Base-by-base conservation (phyloP, 345 rosid genomes). In the Lepidium africanum region DNA sequence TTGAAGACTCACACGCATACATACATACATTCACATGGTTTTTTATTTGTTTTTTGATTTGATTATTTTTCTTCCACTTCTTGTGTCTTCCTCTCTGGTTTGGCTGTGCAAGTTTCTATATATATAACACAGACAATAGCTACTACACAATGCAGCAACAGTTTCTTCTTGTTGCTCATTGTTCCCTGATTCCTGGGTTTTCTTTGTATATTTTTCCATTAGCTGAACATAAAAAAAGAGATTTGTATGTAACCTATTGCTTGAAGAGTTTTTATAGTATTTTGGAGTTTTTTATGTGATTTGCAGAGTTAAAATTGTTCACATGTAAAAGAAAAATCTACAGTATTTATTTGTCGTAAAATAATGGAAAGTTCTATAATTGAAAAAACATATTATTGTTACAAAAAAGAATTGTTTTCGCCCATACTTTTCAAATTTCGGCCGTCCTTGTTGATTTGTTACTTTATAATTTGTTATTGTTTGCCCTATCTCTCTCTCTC, bases 1-100 rank as follows among this genome's bases (percentile, higher is more conserved):
- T 68, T 90, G 87, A 85, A 59, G 59, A 41, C 59, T 72, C 52
- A 40, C 45, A 45, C 59, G 59, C 39, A 68, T 69, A 78, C 60
- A 78, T 72, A 81, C 70, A 81, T 53, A 69, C 59, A 50, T 45
- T 68, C 62, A 58, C 68, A 19, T 37, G 15, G 21, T 66, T 66
- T 65, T 63, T 69, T 46, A 35, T 61, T 57, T 1, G 51, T 30
- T n/a, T 35, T 36, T 67, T 67, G 23, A 63, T 39, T 74, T 58
- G 77, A 63, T 59, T 59, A 15, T 45, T 75, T 9, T 27, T 83
- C 68, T 81, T 42, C 62, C 40, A 47, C 59, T 51, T 74, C 54
- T 66, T 64, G 58, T 47, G 33, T 65, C 59, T 65, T 72, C 58
- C 19, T 47, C 48, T 63, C 35, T 48, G 14, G 16, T 72, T 46